phyloP scores from a whole-genome alignment of 108 stramenopile genomes.

The Skeletonema potamos region DNA sequence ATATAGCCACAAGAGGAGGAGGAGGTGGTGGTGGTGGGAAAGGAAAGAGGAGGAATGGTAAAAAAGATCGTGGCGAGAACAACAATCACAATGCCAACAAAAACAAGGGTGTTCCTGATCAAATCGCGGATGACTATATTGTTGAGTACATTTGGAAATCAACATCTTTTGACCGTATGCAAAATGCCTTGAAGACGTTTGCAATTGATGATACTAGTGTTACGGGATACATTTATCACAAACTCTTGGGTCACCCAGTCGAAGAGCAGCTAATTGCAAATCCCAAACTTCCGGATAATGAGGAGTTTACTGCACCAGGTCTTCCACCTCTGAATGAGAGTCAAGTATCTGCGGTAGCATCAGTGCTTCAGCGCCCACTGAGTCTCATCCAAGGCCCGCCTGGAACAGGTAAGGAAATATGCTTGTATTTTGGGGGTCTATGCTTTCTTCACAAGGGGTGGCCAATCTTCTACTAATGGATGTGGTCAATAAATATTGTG shows the following conservation, averaged over 20 bases:
- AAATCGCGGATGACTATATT: constrained; percentile 88
- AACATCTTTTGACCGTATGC: constrained; percentile 98
- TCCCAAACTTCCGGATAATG: constrained; percentile 55
- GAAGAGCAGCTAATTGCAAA: constrained; percentile 90
- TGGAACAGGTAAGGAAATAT: no score
- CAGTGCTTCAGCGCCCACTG: constrained; percentile 92
- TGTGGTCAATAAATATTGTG: no score
- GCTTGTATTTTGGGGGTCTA: no score
- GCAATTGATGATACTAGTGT: constrained; percentile 97
- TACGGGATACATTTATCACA: constrained; percentile 97
- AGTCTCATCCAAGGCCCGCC: constrained; percentile 97
- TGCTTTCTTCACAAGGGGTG: no score
- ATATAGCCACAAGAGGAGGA: constrained; percentile 37
- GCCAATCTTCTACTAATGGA: no score
- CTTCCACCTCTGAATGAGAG: constrained; percentile 95
- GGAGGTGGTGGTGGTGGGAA: constrained; percentile 5
- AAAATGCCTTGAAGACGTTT: constrained; percentile 96
- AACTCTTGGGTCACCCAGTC: constrained; percentile 94
- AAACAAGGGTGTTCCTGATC: constrained; percentile 60
- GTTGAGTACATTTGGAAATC: constrained; percentile 98
- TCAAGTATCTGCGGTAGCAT: constrained; percentile 88
- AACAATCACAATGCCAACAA: constrained; percentile 3
- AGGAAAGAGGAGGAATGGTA: constrained; percentile 15
- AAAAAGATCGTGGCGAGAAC: constrained; percentile 13
- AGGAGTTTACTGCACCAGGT: constrained; percentile 88